Evolutionary conservation across 2,329 filamentous ascomycete species (phyloP), one percentile per base, ranked within the genome.

Genomic region (Aschersonia sp.): DNA sequence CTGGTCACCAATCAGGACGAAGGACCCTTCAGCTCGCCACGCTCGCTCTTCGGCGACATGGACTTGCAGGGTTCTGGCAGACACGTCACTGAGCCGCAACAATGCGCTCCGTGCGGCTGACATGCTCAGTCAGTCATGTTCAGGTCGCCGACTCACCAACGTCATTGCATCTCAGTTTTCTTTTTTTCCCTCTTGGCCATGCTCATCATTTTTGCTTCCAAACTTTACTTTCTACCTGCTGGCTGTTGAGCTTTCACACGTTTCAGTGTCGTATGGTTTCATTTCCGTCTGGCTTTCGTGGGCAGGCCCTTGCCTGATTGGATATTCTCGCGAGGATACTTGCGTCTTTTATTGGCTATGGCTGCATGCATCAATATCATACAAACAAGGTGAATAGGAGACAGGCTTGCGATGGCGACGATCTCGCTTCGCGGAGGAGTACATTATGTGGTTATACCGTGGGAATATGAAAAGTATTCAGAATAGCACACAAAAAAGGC

Each of bases 251-350:
- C n/a, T n/a, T n/a, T 50, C 47, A 50, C 40, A 50, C 48, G 48
- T 44, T 43, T 41, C 30, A 47, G 42, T 44, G 49, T 38, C 30
- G 32, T 43, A 42, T 42, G 43, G 30, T n/a, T 50, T 50, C n/a
- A n/a, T 47, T 47, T 44, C 35, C 28, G 35, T 32, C 5, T 29
- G 31, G 31, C 35, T 48, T 46, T 32, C 10, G 43, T 48, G 29
- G 35, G 38, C 40, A n/a, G 38, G 32, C 29, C 32, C 47, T 32
- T 20, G 44, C 47, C 49, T 45, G 47, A 31, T 48, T 46, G 46
- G 49, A 51, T 51, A 51, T 51, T 41, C 47, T 41, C 41, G 31
- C 35, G 30, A 44, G 49, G 40, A 45, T 10, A 35, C 40, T 35
- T 12, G 29, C 32, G 30, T 31, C 28, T 47, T 40, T 46, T 20